Percentiles rank a stretch among this genome's conserved stretches.
These are phyloP conservation scores for Potentilla sterilis DNA, from an alignment of 306 rosid species.

Conservation along the genomic window DNA sequence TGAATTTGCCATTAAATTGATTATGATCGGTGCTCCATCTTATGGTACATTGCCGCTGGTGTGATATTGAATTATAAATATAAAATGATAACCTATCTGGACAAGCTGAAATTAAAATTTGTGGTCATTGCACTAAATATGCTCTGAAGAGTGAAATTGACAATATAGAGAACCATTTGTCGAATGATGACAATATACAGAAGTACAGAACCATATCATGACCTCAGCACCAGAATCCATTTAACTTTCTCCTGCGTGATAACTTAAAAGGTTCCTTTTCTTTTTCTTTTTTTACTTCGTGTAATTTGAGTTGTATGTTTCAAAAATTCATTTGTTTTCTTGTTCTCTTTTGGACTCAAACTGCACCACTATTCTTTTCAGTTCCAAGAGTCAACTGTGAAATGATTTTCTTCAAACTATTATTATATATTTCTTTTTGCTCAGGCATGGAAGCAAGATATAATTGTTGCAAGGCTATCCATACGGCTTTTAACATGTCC, in stretches of 20 bases:
- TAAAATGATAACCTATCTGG: neutral
- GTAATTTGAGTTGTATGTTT: neutral
- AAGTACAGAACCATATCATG: neutral
- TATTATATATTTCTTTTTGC: constrained; percentile 9
- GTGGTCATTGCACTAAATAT: neutral
- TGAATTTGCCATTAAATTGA: neutral
- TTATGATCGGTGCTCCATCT: neutral
- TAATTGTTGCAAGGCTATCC: constrained; percentile 74
- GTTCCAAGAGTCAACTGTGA: neutral
- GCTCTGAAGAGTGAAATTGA: neutral
- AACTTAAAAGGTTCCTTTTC: neutral
- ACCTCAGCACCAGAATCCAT: neutral
- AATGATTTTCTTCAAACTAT: neutral
- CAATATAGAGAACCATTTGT: neutral
- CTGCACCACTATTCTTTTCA: neutral
- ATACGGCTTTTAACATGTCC: constrained; percentile 50
- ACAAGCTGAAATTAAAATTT: neutral
- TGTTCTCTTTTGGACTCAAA: neutral
- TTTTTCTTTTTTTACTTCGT: neutral
- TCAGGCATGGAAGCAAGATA: constrained; percentile 90
- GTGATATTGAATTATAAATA: neutral
- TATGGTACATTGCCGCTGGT: neutral
- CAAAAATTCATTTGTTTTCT: neutral
- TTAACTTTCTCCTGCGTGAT: neutral
- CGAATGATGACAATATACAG: too few relatives aligned